Base-by-base conservation (phyloP, 75 land plant genomes). In the Cryptomeria japonica region DNA sequence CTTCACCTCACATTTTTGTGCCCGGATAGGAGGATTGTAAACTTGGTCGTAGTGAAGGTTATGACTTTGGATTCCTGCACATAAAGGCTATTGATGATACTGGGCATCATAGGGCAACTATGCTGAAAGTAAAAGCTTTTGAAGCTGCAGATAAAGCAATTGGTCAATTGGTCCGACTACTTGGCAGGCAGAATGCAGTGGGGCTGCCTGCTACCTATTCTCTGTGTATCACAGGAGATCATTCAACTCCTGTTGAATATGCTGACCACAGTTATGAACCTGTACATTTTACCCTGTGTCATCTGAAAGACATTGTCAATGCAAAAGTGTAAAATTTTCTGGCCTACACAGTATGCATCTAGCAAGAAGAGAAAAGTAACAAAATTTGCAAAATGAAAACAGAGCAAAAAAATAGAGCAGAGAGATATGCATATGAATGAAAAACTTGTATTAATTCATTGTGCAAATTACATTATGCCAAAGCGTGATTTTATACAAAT, bases 81-180 rank as follows among this genome's bases (percentile, higher is more conserved):
- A 93, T 98, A 85, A 98, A 98, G 99, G 99, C 99, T 83, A 93
- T 98, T 84, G 99, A 98, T 90, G 99, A 98, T 91, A 97, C 99
- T 37, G 99, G 99, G 19, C 99, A 98, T 86, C 99, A 98, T 88
- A 98, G 97, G 88, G 99, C 99, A 41, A 93, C 90, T 47, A 32
- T 90, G 39, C 89, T 98, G 82, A 98, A 98, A 91, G 95, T 94
- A 47, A 92, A 90, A 88, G 99, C 89, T 47, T 91, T 98, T 84
- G 99, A 98, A 91, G 97, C 99, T 70, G 96, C 96, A 51, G 99
- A 98, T 86, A 90, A 56, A 88, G 95, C 95, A 87, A 92, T 98
- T 76, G 92, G 93, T 34, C 99, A 98, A 89, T 88, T 98, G 11
- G 96, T 96, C 0, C 91, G 91, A 64, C 93, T 98, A 39, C 95